phyloP scores from a whole-genome alignment of 176 grass and related monocot genomes.

The Oryza meridionalis region DNA sequence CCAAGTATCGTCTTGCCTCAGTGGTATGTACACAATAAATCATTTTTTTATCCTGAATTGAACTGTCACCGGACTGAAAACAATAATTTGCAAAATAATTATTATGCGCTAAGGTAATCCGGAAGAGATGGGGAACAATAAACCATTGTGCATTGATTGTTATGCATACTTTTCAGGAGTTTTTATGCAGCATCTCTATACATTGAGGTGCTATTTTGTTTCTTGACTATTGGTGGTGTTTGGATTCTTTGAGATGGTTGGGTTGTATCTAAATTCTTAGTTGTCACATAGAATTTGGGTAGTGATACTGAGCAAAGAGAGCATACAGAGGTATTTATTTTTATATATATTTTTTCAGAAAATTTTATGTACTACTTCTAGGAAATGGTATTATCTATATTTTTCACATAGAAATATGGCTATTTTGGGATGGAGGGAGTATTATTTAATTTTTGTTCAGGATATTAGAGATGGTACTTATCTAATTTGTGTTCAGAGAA shows the following conservation, averaged over 20 bases:
- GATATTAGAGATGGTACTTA: neutral
- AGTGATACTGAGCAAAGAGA: neutral
- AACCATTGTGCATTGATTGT: neutral
- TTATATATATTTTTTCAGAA: neutral
- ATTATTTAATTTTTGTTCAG: neutral
- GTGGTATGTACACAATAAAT: neutral
- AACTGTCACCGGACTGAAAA: neutral
- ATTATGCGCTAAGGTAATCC: neutral
- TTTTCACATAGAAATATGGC: no score
- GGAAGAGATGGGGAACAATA: neutral
- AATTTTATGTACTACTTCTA: neutral
- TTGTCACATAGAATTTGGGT: neutral
- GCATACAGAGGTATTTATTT: neutral
- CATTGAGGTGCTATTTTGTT: neutral
- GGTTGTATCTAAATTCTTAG: neutral
- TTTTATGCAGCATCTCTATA: neutral
- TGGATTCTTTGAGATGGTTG: neutral
- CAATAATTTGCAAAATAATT: neutral
- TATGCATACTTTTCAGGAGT: neutral
- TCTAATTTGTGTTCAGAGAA: neutral
- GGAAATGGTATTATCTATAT: no score
- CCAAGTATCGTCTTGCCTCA: neutral
- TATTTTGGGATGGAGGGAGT: no score
- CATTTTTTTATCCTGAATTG: neutral
- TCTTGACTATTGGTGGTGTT: neutral